Evolutionary conservation across 495 filamentous ascomycete species (phyloP), one percentile per base, ranked within the genome.

Genomic region (Lasiosphaeris hirsuta): DNA sequence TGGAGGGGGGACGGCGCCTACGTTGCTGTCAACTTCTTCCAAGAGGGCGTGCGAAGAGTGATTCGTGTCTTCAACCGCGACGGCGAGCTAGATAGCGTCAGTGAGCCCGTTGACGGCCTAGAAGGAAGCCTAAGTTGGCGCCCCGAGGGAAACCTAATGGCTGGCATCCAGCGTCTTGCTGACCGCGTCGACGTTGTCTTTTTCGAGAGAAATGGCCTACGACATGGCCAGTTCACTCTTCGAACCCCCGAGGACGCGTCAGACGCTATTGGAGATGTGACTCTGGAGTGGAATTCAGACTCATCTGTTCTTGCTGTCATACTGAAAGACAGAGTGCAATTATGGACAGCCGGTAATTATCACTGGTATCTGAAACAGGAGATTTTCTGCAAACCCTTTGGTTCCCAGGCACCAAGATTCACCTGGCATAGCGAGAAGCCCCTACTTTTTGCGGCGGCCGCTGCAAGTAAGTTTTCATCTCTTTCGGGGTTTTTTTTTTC

Each of bases 311-410:
- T 98, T 18, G 94, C 94, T 3, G 86, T 97, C 9, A 79, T 79
- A 17, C 83, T 92, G 64, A 74, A 75, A 41, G 85, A 96, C 60
- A 80, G 86, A 40, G 75, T 93, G 13, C 94, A 98, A 63, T 75
- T 97, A n/a, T 98, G 94, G 92, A 95, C 90, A 2, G 94, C 87
- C 78, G 89, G 92, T 8, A 98, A 98, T 67, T 98, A 98, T 64
- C 89, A 98, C 65, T 97, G 92, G 79, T 97, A 97, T 67, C 75
- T 97, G n/a, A 98, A 97, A 72, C 93, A 96, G 72, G 94, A 98
- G 65, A 77, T 92, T 11, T 72, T 71, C 4, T 72, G 80, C 23
- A 69, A 69, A 9, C 51, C 59, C 1, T 10, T 46, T 2, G 53
- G 57, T 6, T 56, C 59, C 4, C 58, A 57, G 17, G 70, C 38